Base-by-base conservation (phyloP, 2,329 filamentous ascomycete species). In the Aspergillus pseudoviridinutans region DNA sequence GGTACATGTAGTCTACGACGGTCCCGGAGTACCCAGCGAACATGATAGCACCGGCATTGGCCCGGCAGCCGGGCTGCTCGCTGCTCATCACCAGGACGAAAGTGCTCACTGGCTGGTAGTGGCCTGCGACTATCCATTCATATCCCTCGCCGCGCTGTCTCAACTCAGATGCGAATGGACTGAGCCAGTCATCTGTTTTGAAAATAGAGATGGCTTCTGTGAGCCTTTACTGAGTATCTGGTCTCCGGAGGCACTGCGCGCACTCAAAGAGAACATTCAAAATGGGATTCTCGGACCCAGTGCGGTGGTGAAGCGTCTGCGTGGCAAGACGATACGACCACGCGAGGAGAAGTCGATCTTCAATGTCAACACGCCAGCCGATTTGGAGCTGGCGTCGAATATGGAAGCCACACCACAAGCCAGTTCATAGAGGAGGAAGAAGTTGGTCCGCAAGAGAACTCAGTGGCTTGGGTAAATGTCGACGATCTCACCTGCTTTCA, bases 361-460 rank as follows among this genome's bases (percentile, higher is more conserved):
- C 35, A 68, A 66, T 54, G 57, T 57, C 20, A 68, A 69, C 59
- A 66, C 60, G 3, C 50, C 50, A 29, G 66, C 68, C 24, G 78
- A 83, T 29, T 83, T 79, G 79, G 68, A 75, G 17, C 66, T 71
- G 29, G 72, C 80, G 2, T 38, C 32, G 5, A 17, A 38, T 7
- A 38, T 38, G 32, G 4, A 7, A 7, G 6, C 32, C 32, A 7
- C 17, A 38, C 32, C 14, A 5, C 32, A 17, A 3, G 3, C 65
- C 66, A 35, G 62, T 60, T 35, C 62, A 80, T 17, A 65, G 80
- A 54, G 47, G 35, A 47, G 17, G 20, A 12, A 3, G 29, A 44
- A 2, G 52, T 28, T 9, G n/a, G n/a, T 46, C 9, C 42, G 53
- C 35, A 49, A 42, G 38, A 1, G 6, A 50, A 6, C 22, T 55